Evolutionary conservation across 2,329 filamentous ascomycete species (phyloP).

Genomic region (Hyphodiscus sp.): DNA sequence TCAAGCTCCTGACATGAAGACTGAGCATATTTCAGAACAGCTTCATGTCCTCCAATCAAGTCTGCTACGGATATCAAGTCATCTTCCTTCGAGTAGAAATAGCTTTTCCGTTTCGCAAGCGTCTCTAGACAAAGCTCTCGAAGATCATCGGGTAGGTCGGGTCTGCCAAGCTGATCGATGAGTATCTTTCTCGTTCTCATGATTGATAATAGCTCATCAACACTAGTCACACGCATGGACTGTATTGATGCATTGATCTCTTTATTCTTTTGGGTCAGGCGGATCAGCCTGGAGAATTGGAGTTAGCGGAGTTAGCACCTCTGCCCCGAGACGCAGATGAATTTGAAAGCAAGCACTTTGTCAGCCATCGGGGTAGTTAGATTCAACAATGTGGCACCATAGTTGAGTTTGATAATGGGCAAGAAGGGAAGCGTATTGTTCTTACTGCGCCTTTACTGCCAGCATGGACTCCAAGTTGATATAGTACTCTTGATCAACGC

Average conservation of each 20-base stretch:
- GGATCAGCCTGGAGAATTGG: neutral
- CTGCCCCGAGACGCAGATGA: too few relatives aligned
- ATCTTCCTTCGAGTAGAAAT: conserved; percentile 3
- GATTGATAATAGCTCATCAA: conserved; percentile 5
- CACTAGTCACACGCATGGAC: neutral
- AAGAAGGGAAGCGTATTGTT: too few relatives aligned
- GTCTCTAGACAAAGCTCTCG: neutral
- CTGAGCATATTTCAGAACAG: conserved; percentile 3
- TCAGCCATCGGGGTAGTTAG: too few relatives aligned
- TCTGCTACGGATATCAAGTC: conserved; percentile 6
- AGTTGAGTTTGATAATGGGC: too few relatives aligned
- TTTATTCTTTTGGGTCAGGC: conserved; percentile 4
- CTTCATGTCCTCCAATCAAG: conserved; percentile 2
- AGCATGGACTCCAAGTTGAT: conserved; percentile 1
- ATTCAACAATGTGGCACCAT: too few relatives aligned
- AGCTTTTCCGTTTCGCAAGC: conserved; percentile 1
- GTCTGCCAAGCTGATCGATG: conserved; percentile 2
- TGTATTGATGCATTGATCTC: conserved; percentile 5
- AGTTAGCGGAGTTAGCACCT: too few relatives aligned
- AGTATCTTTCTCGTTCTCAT: conserved; percentile 9
- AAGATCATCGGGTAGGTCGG: conserved; percentile 6
- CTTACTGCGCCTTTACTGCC: neutral
- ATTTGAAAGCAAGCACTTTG: too few relatives aligned
- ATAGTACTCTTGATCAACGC: neutral
- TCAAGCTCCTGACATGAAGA: conserved; percentile 4